Conservation (phyloP, 441 rosid genomes). For the Corymbia citriodora region DNA sequence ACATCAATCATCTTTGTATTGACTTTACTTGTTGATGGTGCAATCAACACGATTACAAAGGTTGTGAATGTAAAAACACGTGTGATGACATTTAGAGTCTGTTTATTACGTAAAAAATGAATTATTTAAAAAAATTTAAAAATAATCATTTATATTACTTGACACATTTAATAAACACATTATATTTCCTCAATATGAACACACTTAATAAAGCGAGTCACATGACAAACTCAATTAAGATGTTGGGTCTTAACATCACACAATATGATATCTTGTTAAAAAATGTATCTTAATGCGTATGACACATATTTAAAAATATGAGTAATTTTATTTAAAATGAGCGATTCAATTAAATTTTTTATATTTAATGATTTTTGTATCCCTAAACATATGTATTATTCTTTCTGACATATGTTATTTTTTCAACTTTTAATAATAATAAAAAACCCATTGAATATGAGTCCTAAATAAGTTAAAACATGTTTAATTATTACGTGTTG, state of each 20-base stretch:
- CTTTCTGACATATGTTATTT: not conserved
- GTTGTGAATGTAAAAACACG: not conserved
- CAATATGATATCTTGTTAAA: not conserved
- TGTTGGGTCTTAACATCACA: not conserved
- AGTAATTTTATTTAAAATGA: not conserved
- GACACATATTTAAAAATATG: not conserved
- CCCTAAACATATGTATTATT: not conserved
- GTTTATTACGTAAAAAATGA: not conserved
- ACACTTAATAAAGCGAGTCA: not conserved
- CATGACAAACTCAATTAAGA: not conserved
- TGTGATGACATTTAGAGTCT: fast-evolving
- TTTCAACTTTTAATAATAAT: not conserved
- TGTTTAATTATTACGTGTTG: not conserved
- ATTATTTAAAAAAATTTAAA: too few species aligned
- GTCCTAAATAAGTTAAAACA: not conserved
- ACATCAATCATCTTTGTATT: not conserved
- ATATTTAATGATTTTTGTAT: not conserved
- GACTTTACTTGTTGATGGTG: not conserved
- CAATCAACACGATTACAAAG: too few species aligned
- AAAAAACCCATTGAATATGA: not conserved
- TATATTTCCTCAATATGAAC: not conserved
- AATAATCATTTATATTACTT: fast-evolving
- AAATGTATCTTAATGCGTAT: not conserved
- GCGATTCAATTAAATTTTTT: not conserved
- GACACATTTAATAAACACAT: not conserved